These are phyloP conservation scores for Dysphania ambrosioides DNA, from an alignment of 148 eudicot genomes.

Conservation along the genomic window DNA sequence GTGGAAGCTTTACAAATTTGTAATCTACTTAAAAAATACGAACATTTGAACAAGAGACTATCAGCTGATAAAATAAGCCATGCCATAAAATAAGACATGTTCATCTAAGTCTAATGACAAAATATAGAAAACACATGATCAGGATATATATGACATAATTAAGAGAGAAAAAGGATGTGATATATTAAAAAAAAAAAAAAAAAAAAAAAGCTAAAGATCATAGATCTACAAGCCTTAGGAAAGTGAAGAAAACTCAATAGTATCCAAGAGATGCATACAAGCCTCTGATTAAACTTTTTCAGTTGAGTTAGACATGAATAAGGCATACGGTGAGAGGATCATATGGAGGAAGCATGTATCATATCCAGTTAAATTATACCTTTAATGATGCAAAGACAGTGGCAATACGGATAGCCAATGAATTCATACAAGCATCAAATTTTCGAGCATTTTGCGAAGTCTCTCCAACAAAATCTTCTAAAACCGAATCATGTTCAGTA, in stretches of 20 bases:
- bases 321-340: not conserved
- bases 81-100: not conserved
- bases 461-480: constrained; percentile 69
- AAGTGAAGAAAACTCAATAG: not conserved
- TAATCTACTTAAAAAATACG: not conserved
- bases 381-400: constrained; percentile 96
- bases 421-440: constrained; percentile 60
- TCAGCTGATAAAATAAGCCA: not conserved
- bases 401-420: constrained; percentile 78
- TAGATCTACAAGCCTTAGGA: no score
- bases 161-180: not conserved
- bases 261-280: not conserved
- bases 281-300: not conserved
- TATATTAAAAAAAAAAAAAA: not conserved
- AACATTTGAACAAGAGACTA: not conserved
- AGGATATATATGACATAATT: not conserved
- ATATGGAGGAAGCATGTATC: not conserved
- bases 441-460: constrained; percentile 60
- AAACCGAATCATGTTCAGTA: constrained; percentile 81
- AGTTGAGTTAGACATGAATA: not conserved
- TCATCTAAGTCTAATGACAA: not conserved
- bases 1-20: not conserved
- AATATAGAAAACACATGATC: not conserved
- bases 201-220: no score
- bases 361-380: constrained; percentile 38